Percentiles rank a stretch among this genome's conserved stretches.
Evolutionary conservation across 371 early-diverging fungal genomes (phyloP).

Genomic region (Globomyces sp.): DNA sequence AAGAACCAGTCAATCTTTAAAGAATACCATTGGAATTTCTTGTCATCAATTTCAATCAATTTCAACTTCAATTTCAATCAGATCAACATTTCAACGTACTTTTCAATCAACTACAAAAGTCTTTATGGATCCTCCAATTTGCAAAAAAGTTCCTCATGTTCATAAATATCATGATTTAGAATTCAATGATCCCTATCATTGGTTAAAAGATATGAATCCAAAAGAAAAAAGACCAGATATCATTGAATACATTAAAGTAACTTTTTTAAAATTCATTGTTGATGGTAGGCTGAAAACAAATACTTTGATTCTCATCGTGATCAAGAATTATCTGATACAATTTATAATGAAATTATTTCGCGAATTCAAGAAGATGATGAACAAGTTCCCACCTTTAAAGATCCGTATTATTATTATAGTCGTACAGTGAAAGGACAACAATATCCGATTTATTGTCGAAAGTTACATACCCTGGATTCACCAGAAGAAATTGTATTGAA

Average conservation of each 20-base stretch:
- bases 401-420: slow-evolving; percentile 45
- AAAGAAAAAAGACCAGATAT: slow-evolving; percentile 35
- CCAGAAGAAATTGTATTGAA: slow-evolving; percentile 34
- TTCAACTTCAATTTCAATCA: too few relatives aligned
- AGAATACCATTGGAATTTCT: too few relatives aligned
- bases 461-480: slow-evolving; percentile 27
- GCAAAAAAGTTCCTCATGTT: slow-evolving; percentile 31
- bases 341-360: slow-evolving; percentile 46
- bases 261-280: neutral
- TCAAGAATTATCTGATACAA: slow-evolving; percentile 25
- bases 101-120: neutral
- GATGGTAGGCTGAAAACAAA: slow-evolving; percentile 30
- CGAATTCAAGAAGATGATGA: slow-evolving; percentile 42
- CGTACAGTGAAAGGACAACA: slow-evolving; percentile 46
- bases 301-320: slow-evolving; percentile 24
- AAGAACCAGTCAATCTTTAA: too few relatives aligned
- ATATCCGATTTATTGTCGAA: slow-evolving; percentile 44
- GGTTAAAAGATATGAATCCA: slow-evolving; percentile 45
- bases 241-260: slow-evolving; percentile 35
- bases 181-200: slow-evolving; percentile 41
- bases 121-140: slow-evolving; percentile 29
- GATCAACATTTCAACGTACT: too few relatives aligned
- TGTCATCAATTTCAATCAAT: too few relatives aligned
- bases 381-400: slow-evolving; percentile 35
- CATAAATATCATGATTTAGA: slow-evolving; percentile 27